Evolutionary conservation across 257 asterid genomes (phyloP), one percentile per base, ranked within the genome.

Genomic region (Pogostemon cablin): DNA sequence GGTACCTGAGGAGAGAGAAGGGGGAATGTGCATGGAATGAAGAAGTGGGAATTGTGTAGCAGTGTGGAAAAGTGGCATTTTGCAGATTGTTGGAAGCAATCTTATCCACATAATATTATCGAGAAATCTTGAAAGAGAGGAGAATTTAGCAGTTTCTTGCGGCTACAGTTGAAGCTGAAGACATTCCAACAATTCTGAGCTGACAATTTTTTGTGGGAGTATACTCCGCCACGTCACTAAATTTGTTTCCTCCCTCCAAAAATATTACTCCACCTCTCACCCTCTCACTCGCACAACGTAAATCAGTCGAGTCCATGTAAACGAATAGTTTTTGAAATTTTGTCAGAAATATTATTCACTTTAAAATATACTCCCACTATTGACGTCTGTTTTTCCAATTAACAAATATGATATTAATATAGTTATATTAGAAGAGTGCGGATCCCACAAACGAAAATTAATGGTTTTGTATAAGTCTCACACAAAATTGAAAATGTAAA

Each of bases 41-140:
- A 25, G 32, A 42, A 49, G 48, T 47, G 64, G 20, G 65, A 20
- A 44, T 69, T 15, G 65, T 63, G 25, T 5, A 20, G 62, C 3
- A 56, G 46, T 35, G 50, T 9, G 62, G 35, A 62, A 37, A 5
- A 15, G 57, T 50, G 40, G 57, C 65, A 52, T 40, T 72, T 41
- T 61, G 49, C 25, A 8, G 38, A 62, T 62, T 46, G 48, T 42
- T 52, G 57, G 32, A 53, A 11, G 47, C 54, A 67, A 72, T 67
- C 78, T 67, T 77, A 72, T 77, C 81, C 81, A 77, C 81, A 72
- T 66, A 66, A 71, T 71, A 60, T 60, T 77, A 77, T 77, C 81
- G 35, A 54, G 65, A 70, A 70, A 52, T 69, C 54, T n/a, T 68
- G 41, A 15, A 67, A 57, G 41, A 32, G n/a, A 43, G 49, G 15